Percentiles rank a stretch among this genome's conserved stretches.
phyloP scores from a whole-genome alignment of 805 yeast genomes.

The Suhomyces pyralidae region DNA sequence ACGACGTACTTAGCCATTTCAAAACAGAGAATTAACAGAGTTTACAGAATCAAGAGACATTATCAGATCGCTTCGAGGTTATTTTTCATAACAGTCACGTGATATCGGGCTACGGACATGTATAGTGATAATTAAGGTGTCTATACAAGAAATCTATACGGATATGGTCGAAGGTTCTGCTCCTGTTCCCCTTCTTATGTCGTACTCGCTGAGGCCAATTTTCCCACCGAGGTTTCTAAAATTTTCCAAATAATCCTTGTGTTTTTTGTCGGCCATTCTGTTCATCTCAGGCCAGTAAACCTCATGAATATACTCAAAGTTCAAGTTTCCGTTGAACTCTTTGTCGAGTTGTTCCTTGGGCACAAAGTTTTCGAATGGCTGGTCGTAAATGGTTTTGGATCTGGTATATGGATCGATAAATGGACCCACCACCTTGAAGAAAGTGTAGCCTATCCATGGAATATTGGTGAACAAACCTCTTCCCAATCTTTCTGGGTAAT shows the following conservation, averaged over 20 bases:
- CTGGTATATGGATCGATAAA: constrained; percentile 59
- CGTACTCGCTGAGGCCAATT: constrained; percentile 56
- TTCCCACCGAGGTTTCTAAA: constrained; percentile 44
- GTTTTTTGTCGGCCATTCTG: constrained; percentile 38
- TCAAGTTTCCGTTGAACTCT: constrained; percentile 47
- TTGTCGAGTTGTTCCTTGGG: constrained; percentile 52
- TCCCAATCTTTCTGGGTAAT: constrained; percentile 59
- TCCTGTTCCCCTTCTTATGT: constrained; percentile 32
- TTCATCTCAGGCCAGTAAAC: constrained; percentile 53
- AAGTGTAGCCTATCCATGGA: constrained; percentile 57
- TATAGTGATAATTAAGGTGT: background rate
- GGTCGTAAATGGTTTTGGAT: constrained; percentile 55
- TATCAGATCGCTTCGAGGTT: background rate
- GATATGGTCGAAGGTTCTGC: background rate
- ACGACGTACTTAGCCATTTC: constrained; percentile 11
- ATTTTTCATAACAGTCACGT: background rate
- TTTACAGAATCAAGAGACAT: too few species aligned
- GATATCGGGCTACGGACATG: background rate
- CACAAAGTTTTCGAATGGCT: constrained; percentile 53
- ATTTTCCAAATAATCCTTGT: constrained; percentile 29
- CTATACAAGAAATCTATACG: background rate
- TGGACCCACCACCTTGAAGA: constrained; percentile 54
- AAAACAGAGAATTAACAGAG: background rate
- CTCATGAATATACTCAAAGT: constrained; percentile 52
- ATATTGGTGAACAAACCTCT: constrained; percentile 52